Conservation (phyloP, 2,329 filamentous ascomycete species). For the Neophaeococcomyces mojaviensis region DNA sequence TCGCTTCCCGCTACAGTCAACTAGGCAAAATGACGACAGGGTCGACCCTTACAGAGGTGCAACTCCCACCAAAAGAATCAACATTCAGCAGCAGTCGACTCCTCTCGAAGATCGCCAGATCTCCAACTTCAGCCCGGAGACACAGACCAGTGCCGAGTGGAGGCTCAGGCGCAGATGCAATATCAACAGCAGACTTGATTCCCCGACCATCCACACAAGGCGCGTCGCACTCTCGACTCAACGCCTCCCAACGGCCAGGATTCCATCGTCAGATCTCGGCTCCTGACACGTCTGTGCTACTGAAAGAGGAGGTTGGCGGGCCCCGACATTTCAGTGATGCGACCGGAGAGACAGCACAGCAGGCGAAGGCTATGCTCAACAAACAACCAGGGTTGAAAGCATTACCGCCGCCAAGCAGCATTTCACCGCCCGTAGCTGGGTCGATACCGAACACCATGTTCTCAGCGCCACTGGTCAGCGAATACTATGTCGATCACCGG, state of each 20-base stretch:
- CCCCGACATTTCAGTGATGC: constrained; percentile 7
- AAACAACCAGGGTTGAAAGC: neutral
- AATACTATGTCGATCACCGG: neutral
- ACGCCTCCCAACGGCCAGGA: constrained; percentile 5
- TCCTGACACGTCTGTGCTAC: constrained; percentile 8
- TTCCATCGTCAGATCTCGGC: constrained; percentile 10
- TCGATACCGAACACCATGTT: constrained; percentile 1
- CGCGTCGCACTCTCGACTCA: neutral
- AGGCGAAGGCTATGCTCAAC: constrained; percentile 1
- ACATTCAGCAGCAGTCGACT: constrained; percentile 10
- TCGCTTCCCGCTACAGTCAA: neutral
- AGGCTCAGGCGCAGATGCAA: constrained; percentile 1
- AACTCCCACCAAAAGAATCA: constrained; percentile 3
- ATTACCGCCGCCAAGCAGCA: neutral
- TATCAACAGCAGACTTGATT: neutral
- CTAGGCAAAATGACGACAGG: constrained; percentile 6
- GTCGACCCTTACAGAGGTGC: constrained; percentile 2
- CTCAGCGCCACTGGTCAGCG: constrained; percentile 3
- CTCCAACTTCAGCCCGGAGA: constrained; percentile 16
- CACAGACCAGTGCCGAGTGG: constrained; percentile 14
- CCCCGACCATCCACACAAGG: neutral
- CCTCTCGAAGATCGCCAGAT: constrained; percentile 22
- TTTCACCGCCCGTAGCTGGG: neutral
- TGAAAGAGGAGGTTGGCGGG: neutral
- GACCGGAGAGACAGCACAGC: neutral